Evolutionary conservation across 768 basidiomycete genomes (phyloP).

Genomic region (Pulveroboletus sp.): DNA sequence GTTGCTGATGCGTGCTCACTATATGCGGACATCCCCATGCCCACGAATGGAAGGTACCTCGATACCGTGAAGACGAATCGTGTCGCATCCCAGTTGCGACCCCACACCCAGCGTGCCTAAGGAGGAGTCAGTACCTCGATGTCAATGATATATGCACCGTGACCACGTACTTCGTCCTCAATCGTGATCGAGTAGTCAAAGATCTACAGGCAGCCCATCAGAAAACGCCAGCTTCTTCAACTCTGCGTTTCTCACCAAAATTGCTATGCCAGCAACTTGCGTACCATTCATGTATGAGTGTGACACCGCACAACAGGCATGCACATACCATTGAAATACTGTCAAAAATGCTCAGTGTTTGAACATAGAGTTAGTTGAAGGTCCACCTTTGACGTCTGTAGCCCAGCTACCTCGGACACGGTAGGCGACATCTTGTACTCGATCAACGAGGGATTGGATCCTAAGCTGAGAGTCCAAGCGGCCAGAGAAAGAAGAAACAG

Average conservation of each 20-base stretch:
- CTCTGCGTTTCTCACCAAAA: conserved; percentile 11
- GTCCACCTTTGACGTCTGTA: conserved; percentile 15
- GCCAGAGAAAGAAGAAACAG: neutral
- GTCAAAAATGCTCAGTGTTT: neutral
- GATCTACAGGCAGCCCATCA: conserved; percentile 1
- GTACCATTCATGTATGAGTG: neutral
- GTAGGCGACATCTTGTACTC: neutral
- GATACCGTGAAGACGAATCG: conserved; percentile 16
- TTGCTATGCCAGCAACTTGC: conserved; percentile 15
- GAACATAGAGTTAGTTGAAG: neutral
- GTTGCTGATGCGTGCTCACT: conserved; percentile 1
- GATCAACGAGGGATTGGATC: neutral
- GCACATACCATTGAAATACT: conserved; percentile 17
- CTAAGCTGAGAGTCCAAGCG: neutral
- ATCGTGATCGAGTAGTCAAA: conserved; percentile 12
- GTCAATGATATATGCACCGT: too few species aligned
- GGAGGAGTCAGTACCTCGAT: neutral
- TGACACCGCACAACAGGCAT: neutral
- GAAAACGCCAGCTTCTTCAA: neutral
- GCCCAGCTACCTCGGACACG: conserved; percentile 2
- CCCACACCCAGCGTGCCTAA: conserved; percentile 21
- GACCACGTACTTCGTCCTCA: conserved; percentile 7
- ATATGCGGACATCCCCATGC: conserved; percentile 9
- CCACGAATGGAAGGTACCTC: conserved; percentile 20
- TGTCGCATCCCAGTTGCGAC: conserved; percentile 12